Conservation (phyloP, 2,329 filamentous ascomycete genomes). For the Microdochium paspali region DNA sequence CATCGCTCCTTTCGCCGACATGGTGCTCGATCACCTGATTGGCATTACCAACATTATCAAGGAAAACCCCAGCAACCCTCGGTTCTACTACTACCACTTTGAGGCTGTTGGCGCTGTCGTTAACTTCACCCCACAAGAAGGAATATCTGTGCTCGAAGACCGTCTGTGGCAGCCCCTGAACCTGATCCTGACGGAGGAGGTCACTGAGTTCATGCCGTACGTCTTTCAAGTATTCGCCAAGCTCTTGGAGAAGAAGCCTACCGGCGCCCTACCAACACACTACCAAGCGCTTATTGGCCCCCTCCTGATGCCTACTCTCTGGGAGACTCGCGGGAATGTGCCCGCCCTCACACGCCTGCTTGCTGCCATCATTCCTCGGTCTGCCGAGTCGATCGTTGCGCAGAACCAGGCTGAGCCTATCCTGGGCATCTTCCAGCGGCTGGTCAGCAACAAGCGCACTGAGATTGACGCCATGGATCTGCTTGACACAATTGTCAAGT, state of each 20-base stretch:
- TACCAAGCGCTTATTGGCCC: conserved; percentile 73
- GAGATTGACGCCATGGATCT: conserved; percentile 86
- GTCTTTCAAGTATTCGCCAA: conserved; percentile 93
- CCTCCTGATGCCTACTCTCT: conserved; percentile 71
- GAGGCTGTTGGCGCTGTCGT: conserved; percentile 89
- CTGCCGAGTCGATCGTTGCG: conserved; percentile 60
- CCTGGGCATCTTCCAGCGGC: conserved; percentile 91
- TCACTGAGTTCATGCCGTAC: conserved; percentile 92
- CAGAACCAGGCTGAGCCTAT: conserved; percentile 80
- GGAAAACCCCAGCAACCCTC: conserved; percentile 90
- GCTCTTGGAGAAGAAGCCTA: conserved; percentile 76
- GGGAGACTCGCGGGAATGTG: conserved; percentile 89
- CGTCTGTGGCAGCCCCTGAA: conserved; percentile 79
- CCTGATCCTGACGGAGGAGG: conserved; percentile 67
- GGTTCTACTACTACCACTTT: conserved; percentile 98
- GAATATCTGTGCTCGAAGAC: conserved; percentile 67
- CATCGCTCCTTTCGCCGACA: conserved; percentile 63
- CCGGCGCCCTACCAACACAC: conserved; percentile 66
- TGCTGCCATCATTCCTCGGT: conserved; percentile 73
- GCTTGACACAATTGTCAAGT: conserved; percentile 67
- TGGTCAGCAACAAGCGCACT: conserved; percentile 72
- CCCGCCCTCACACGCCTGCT: conserved; percentile 83
- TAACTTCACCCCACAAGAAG: conserved; percentile 56
- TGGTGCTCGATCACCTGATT: conserved; percentile 74
- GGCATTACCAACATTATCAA: conserved; percentile 88